Conservation (phyloP, 1,284 basidiomycete genomes). For the Fereydounia khargensis region DNA sequence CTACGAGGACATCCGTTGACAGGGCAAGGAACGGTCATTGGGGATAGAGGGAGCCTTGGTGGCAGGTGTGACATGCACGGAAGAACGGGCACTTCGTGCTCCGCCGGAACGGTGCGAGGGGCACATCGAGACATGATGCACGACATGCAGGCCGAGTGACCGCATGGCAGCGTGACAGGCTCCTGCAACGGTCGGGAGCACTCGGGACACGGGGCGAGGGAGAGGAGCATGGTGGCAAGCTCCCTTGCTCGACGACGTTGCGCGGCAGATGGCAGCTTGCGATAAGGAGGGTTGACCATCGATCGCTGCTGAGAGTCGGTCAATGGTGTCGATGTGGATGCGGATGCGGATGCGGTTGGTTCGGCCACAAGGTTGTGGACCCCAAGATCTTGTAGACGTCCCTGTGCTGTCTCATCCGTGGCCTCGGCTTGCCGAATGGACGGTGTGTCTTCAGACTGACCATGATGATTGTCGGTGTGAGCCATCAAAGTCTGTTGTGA, state of each 20-base stretch:
- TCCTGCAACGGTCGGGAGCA: slow-evolving; percentile 33
- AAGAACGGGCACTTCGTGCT: slow-evolving; percentile 10
- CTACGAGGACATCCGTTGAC: slow-evolving; percentile 34
- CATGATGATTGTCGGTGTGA: too few species aligned
- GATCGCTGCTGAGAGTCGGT: too few species aligned
- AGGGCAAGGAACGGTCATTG: slow-evolving; percentile 41
- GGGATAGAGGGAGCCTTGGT: slow-evolving; percentile 40
- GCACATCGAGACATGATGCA: slow-evolving; percentile 28
- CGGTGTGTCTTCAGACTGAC: too few species aligned
- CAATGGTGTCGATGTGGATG: background rate
- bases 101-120: slow-evolving; percentile 11
- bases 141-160: slow-evolving; percentile 43
- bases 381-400: too few species aligned
- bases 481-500: too few species aligned
- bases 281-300: too few species aligned
- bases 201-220: slow-evolving; percentile 24
- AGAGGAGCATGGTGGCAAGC: slow-evolving; percentile 26
- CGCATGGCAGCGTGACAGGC: slow-evolving; percentile 45
- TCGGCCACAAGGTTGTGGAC: too few species aligned
- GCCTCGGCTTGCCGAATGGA: too few species aligned
- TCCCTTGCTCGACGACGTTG: slow-evolving; percentile 29
- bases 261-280: slow-evolving; percentile 19
- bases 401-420: too few species aligned
- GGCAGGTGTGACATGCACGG: slow-evolving; percentile 34
- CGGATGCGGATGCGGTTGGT: background rate